Percentiles rank a stretch among this genome's conserved stretches.
Evolutionary conservation across 768 basidiomycete species (phyloP).

Genomic region (Lactarius indigo): DNA sequence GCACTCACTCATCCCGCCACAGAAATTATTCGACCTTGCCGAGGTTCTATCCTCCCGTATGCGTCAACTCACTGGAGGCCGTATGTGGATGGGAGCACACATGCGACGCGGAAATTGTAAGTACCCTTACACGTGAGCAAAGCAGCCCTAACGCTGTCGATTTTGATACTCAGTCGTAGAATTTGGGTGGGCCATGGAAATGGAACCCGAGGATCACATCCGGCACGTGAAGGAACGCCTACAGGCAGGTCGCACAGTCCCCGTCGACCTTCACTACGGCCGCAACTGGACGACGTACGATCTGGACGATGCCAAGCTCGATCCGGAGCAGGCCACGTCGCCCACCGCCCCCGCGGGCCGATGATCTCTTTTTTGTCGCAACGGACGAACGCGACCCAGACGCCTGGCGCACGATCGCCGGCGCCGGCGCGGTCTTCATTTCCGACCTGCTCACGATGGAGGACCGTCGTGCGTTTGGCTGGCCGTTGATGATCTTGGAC

Average conservation of each 20-base stretch:
- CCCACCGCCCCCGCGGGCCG: constrained; percentile 6
- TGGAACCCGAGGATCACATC: constrained; percentile 36
- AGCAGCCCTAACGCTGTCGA: constrained; percentile 12
- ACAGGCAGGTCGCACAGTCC: constrained; percentile 30
- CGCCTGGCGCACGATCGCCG: constrained; percentile 32
- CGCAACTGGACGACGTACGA: constrained; percentile 4
- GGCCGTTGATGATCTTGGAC: constrained; percentile 43
- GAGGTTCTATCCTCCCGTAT: constrained; percentile 35
- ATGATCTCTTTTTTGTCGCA: constrained; percentile 33
- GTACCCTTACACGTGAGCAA: constrained; percentile 8
- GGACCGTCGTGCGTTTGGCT: constrained; percentile 38
- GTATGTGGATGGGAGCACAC: constrained; percentile 42
- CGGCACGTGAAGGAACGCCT: constrained; percentile 33
- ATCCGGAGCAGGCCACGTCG: constrained; percentile 9
- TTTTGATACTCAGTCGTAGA: constrained; percentile 29
- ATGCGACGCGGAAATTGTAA: constrained; percentile 45
- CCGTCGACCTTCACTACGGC: constrained; percentile 14
- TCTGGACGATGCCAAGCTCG: neutral
- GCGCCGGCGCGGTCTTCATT: constrained; percentile 40
- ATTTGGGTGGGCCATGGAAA: constrained; percentile 37
- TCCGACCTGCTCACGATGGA: constrained; percentile 41
- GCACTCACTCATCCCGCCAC: neutral
- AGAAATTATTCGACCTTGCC: constrained; percentile 31
- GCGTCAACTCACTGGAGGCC: constrained; percentile 31
- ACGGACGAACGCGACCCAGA: constrained; percentile 42